A percentile compares a stretch with the other conserved stretches of the same genome.
Evolutionary conservation across 495 filamentous ascomycete species (phyloP).

Genomic region (Aspergillus saccharolyticus): DNA sequence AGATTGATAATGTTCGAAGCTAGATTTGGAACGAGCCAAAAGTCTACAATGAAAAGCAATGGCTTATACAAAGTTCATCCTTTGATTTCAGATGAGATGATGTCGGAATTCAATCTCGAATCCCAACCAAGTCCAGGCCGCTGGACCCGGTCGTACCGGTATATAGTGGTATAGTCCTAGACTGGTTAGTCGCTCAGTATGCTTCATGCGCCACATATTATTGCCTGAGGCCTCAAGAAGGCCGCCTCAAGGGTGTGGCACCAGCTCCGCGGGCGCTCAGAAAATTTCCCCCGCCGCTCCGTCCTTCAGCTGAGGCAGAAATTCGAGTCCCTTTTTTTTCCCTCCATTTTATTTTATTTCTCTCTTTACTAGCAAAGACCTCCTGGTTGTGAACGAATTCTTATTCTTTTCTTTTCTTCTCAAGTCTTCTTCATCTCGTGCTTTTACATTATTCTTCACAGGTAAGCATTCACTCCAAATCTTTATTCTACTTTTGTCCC

Average conservation of each 20-base stretch:
- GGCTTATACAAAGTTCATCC: no score
- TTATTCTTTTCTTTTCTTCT: not conserved
- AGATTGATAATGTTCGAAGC: no score
- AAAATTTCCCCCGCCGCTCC: slow-evolving; percentile 30
- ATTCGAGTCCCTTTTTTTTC: not conserved
- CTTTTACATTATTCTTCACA: not conserved
- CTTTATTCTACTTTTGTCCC: not conserved
- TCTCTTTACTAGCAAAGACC: not conserved
- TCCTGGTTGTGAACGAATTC: not conserved
- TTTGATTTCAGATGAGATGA: no score
- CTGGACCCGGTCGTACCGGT: no score
- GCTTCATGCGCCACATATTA: not conserved
- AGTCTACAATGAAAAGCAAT: no score
- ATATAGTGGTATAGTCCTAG: not conserved
- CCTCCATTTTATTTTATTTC: slow-evolving; percentile 1
- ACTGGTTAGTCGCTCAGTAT: not conserved
- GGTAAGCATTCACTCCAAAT: slow-evolving; percentile 5
- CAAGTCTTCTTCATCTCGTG: not conserved
- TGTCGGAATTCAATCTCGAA: no score
- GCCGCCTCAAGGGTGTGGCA: not conserved
- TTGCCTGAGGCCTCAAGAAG: not conserved
- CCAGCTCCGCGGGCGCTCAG: slow-evolving; percentile 20
- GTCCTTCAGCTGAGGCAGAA: slow-evolving; percentile 3
- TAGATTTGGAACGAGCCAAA: no score
- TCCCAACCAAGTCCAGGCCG: no score